Evolutionary conservation across 1,284 basidiomycete species (phyloP).

Genomic region (Moesziomyces antarcticus): DNA sequence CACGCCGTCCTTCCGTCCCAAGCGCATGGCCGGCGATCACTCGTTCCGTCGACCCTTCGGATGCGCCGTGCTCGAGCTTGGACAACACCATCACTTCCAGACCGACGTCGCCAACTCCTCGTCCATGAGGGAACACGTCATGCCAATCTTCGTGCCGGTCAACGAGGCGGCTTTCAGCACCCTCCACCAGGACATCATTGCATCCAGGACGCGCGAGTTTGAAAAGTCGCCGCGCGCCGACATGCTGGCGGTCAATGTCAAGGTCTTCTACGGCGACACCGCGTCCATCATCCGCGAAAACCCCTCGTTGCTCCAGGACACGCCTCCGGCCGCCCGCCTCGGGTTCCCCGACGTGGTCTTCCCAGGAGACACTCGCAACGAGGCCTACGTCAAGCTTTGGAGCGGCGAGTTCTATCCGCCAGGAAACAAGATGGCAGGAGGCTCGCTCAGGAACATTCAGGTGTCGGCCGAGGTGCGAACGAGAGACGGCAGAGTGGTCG

Average conservation of each 20-base stretch:
- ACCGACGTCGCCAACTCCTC: slow-evolving; percentile 70
- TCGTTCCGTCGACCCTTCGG: slow-evolving; percentile 87
- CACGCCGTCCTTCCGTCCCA: slow-evolving; percentile 40
- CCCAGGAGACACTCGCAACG: slow-evolving; percentile 90
- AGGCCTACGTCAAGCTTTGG: slow-evolving; percentile 81
- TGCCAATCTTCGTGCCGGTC: slow-evolving; percentile 85
- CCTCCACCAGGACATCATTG: slow-evolving; percentile 93
- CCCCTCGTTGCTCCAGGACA: slow-evolving; percentile 84
- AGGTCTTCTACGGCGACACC: slow-evolving; percentile 85
- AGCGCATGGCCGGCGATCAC: slow-evolving; percentile 54
- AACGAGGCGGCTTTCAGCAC: slow-evolving; percentile 90
- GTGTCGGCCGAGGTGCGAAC: slow-evolving; percentile 89
- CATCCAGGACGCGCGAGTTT: slow-evolving; percentile 80
- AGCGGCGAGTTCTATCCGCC: slow-evolving; percentile 62
- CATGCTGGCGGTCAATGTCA: slow-evolving; percentile 86
- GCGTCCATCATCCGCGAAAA: slow-evolving; percentile 83
- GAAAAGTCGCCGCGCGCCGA: slow-evolving; percentile 89
- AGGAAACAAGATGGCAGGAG: slow-evolving; percentile 57
- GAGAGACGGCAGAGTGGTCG: slow-evolving; percentile 78
- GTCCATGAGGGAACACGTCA: slow-evolving; percentile 76
- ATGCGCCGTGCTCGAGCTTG: slow-evolving; percentile 88
- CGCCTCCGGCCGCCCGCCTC: slow-evolving; percentile 84
- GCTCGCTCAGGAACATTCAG: slow-evolving; percentile 76
- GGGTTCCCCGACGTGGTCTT: slow-evolving; percentile 97
- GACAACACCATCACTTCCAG: slow-evolving; percentile 73